Percentiles rank a stretch among this genome's conserved stretches.
phyloP scores from a whole-genome alignment of 2,329 filamentous ascomycete species.

The Penicillium sp. region DNA sequence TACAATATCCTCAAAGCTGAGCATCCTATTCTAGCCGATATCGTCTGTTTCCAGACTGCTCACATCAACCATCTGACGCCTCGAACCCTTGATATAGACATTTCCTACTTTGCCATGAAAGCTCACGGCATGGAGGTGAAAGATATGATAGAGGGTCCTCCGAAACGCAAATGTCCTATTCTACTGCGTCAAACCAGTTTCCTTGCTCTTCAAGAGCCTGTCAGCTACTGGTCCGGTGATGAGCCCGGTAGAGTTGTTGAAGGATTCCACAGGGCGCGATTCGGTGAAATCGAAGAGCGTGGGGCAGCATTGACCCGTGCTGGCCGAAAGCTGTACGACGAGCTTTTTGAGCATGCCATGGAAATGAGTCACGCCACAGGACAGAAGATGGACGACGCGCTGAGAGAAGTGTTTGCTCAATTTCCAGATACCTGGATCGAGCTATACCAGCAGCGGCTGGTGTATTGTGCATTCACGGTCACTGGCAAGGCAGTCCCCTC shows the following conservation, averaged over 20 bases:
- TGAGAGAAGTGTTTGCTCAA: not conserved
- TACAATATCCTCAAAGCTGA: not conserved
- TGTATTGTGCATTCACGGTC: not conserved
- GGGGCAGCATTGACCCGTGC: constrained; percentile 53
- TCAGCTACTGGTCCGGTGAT: constrained; percentile 41
- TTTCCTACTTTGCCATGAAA: constrained; percentile 49
- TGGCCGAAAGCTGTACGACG: constrained; percentile 52
- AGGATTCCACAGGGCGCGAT: constrained; percentile 53
- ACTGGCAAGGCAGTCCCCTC: not conserved
- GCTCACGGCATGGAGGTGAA: constrained; percentile 48
- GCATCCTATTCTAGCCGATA: constrained; percentile 53
- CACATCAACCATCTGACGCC: constrained; percentile 61
- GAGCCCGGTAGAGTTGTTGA: constrained; percentile 18
- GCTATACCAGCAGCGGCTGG: not conserved
- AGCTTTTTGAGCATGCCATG: not conserved
- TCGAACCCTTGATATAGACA: constrained; percentile 52
- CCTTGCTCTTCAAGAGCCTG: constrained; percentile 51
- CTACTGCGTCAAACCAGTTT: constrained; percentile 59
- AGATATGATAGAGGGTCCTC: constrained; percentile 56
- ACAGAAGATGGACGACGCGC: not conserved
- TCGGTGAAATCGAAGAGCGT: constrained; percentile 58
- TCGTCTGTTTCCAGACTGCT: constrained; percentile 45
- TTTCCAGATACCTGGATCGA: not conserved
- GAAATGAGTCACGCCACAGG: not conserved
- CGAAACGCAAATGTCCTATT: constrained; percentile 47